Conservation (phyloP, 202 grass and related monocot genomes). For the Digitaria exilis region DNA sequence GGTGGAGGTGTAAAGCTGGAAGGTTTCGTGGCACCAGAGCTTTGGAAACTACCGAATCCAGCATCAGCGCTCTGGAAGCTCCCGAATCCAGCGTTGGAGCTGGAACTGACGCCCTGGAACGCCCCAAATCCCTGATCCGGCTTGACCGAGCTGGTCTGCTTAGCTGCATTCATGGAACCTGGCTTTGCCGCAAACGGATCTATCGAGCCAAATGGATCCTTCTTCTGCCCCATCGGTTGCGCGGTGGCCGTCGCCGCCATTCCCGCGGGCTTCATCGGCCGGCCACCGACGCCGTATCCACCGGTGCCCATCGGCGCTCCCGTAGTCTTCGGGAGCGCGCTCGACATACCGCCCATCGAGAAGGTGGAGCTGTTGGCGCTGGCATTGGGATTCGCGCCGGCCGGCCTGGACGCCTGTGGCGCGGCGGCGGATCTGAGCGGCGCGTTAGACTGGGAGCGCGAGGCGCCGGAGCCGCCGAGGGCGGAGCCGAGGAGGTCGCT, state of each 20-base stretch:
- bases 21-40: conserved; percentile 35
- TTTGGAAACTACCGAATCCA: conserved; percentile 49
- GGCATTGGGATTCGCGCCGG: conserved; percentile 33
- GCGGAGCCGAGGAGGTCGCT: conserved; percentile 86
- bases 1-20: conserved; percentile 51
- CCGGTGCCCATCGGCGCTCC: conserved; percentile 46
- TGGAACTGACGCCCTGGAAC: conserved; percentile 44
- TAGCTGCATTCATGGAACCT: conserved; percentile 40
- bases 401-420: conserved; percentile 37
- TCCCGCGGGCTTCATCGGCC: conserved; percentile 58
- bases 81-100: conserved; percentile 23
- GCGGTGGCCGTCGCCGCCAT: conserved; percentile 43
- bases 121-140: conserved; percentile 48
- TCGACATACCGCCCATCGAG: conserved; percentile 76
- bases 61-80: conserved; percentile 43
- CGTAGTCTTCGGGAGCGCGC: conserved; percentile 71
- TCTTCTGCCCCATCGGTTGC: conserved; percentile 57
- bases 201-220: conserved; percentile 89
- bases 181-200: conserved; percentile 66
- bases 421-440: conserved; percentile 76
- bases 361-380: conserved; percentile 45
- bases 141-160: conserved; percentile 41
- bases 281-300: conserved; percentile 46
- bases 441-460: conserved; percentile 48
- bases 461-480: conserved; percentile 60